Percentiles rank a stretch among this genome's conserved stretches.
Conservation (phyloP, 805 yeast species). For the Metschnikowia rubicola region DNA sequence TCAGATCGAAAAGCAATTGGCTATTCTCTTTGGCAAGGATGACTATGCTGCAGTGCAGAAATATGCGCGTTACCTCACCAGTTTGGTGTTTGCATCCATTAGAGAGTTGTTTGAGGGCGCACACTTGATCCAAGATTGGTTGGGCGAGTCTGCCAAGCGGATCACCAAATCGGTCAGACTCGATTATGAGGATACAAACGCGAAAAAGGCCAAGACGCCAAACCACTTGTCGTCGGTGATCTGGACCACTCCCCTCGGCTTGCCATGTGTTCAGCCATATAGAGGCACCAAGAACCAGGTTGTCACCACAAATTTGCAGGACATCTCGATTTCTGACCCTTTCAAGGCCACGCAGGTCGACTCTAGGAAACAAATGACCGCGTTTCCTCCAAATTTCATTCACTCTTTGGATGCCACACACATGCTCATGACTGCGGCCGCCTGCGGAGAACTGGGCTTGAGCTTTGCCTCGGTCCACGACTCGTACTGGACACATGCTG, state of each 20-base stretch:
- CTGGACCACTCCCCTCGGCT: conserved; percentile 96
- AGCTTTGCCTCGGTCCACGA: conserved; percentile 95
- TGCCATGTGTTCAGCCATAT: conserved; percentile 97
- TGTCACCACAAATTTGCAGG: conserved; percentile 80
- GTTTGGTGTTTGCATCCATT: conserved; percentile 76
- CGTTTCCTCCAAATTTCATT: conserved; percentile 92
- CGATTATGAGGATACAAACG: conserved; percentile 47
- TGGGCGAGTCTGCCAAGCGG: conserved; percentile 78
- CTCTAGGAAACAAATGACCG: conserved; percentile 84
- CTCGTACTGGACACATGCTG: conserved; percentile 97
- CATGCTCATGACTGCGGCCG: conserved; percentile 84
- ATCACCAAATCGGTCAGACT: conserved; percentile 75
- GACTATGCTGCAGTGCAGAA: conserved; percentile 23
- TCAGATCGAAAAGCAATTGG: conserved; percentile 79
- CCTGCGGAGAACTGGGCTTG: conserved; percentile 62
- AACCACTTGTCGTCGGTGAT: conserved; percentile 82
- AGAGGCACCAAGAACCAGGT: conserved; percentile 63
- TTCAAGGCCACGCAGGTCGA: conserved; percentile 77
- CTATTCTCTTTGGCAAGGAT: conserved; percentile 51
- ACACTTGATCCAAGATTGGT: conserved; percentile 94
- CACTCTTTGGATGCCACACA: conserved; percentile 97
- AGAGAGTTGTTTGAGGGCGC: conserved; percentile 88
- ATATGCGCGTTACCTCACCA: conserved; percentile 61
- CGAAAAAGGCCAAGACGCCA: conserved; percentile 43
- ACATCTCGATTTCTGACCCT: conserved; percentile 87